Percentiles rank a stretch among this genome's conserved stretches.
Conservation (phyloP, 768 basidiomycete genomes). For the Dendrothele bispora region DNA sequence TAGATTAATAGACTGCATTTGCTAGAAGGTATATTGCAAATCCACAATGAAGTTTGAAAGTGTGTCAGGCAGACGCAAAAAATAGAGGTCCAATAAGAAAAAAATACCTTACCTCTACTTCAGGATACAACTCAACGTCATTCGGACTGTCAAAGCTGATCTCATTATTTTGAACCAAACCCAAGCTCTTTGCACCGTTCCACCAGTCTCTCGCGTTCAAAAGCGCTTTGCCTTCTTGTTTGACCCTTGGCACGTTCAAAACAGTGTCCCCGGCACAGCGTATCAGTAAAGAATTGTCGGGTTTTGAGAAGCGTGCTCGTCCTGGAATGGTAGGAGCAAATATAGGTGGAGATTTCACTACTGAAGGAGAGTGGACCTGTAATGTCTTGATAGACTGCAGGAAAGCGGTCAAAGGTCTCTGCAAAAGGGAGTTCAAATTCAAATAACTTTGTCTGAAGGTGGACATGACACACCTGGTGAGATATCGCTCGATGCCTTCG, state of each 20-base stretch:
- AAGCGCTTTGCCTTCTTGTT: constrained; percentile 58
- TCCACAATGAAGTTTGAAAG: too few relatives aligned
- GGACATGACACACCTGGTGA: constrained; percentile 54
- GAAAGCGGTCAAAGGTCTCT: constrained; percentile 35
- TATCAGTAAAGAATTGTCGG: constrained; percentile 43
- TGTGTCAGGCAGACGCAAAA: too few relatives aligned
- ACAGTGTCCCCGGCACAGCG: constrained; percentile 54
- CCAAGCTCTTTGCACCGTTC: constrained; percentile 58
- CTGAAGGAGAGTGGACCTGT: constrained; percentile 38
- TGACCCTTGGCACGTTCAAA: constrained; percentile 54
- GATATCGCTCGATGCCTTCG: constrained; percentile 61
- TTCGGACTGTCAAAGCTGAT: constrained; percentile 5
- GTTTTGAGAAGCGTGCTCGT: constrained; percentile 41
- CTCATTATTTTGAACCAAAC: constrained; percentile 16
- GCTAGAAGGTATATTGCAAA: too few relatives aligned
- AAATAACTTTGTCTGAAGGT: background rate
- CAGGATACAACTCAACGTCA: too few relatives aligned
- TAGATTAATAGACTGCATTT: too few relatives aligned
- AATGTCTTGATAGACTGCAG: constrained; percentile 33
- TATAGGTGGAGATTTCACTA: constrained; percentile 10
- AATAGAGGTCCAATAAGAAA: too few relatives aligned
- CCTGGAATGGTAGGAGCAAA: constrained; percentile 33
- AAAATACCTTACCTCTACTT: too few relatives aligned
- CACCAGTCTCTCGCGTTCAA: constrained; percentile 71
- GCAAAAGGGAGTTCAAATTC: background rate